Conservation (phyloP, 2,329 filamentous ascomycete species). For the Tetracladium maxilliforme region DNA sequence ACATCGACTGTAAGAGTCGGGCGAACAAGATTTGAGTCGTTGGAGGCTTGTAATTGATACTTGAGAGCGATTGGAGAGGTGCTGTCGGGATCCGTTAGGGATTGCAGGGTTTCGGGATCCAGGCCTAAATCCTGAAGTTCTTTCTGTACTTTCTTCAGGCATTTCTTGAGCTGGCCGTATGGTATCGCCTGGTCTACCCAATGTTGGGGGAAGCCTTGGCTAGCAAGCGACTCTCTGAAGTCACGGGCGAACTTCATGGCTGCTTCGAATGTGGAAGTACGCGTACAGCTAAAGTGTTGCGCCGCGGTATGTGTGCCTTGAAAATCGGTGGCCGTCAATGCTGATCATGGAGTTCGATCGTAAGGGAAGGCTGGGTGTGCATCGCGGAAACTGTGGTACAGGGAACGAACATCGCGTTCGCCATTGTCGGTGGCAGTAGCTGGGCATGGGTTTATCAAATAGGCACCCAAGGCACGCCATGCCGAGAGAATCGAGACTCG, state of each 20-base stretch:
- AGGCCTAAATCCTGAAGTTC: constrained; percentile 61
- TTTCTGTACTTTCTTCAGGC: constrained; percentile 63
- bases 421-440: too few species aligned
- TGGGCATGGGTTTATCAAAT: too few species aligned
- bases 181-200: constrained; percentile 65
- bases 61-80: constrained; percentile 20
- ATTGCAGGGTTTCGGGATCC: constrained; percentile 53
- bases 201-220: constrained; percentile 60
- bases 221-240: constrained; percentile 55
- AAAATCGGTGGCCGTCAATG: too few species aligned
- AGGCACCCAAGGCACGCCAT: too few species aligned
- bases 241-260: constrained; percentile 81
- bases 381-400: too few species aligned
- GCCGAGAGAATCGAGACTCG: too few species aligned
- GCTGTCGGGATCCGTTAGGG: constrained; percentile 2
- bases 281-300: too few species aligned
- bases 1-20: constrained; percentile 60
- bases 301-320: too few species aligned
- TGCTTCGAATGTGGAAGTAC: too few species aligned
- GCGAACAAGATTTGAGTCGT: constrained; percentile 32
- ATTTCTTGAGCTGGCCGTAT: constrained; percentile 78
- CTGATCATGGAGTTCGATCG: too few species aligned
- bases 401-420: too few species aligned
- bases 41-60: constrained; percentile 35
- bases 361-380: too few species aligned